Percentiles rank a stretch among this genome's conserved stretches.
Evolutionary conservation across 139 green algal genomes (phyloP).

Genomic region (Chlorella sp.): DNA sequence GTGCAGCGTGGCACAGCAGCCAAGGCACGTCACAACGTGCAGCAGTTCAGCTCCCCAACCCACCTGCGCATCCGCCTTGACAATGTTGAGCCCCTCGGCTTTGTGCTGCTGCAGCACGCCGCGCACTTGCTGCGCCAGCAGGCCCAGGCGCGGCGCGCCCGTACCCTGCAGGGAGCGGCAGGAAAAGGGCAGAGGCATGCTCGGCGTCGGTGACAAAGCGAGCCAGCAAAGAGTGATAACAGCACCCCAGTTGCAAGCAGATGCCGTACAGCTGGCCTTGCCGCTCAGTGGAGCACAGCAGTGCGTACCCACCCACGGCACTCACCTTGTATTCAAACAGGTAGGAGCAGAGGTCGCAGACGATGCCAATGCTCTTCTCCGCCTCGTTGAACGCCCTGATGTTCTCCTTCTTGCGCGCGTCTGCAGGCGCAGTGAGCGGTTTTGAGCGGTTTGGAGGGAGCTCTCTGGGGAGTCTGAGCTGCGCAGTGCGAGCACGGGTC

Average conservation of each 20-base stretch:
- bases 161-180: neutral
- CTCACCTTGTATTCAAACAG: neutral
- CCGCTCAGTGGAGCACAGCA: too few species aligned
- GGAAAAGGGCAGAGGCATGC: too few species aligned
- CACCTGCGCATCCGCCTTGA: conserved; percentile 6
- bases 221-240: neutral
- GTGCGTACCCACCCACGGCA: too few species aligned
- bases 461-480: too few species aligned
- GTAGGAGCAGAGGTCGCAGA: neutral
- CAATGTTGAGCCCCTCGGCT: neutral
- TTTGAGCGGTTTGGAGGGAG: too few species aligned
- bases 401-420: neutral
- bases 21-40: neutral
- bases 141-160: neutral
- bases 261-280: too few species aligned
- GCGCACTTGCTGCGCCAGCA: conserved; percentile 15
- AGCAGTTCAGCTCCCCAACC: too few species aligned
- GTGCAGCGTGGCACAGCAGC: neutral
- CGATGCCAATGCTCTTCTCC: neutral
- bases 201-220: neutral
- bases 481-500: too few species aligned
- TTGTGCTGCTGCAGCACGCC: neutral
- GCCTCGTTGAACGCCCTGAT: neutral
- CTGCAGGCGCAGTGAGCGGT: too few species aligned
- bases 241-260: too few species aligned